Evolutionary conservation across 2,329 filamentous ascomycete species (phyloP).

Genomic region (Hymenoscyphus occultus): DNA sequence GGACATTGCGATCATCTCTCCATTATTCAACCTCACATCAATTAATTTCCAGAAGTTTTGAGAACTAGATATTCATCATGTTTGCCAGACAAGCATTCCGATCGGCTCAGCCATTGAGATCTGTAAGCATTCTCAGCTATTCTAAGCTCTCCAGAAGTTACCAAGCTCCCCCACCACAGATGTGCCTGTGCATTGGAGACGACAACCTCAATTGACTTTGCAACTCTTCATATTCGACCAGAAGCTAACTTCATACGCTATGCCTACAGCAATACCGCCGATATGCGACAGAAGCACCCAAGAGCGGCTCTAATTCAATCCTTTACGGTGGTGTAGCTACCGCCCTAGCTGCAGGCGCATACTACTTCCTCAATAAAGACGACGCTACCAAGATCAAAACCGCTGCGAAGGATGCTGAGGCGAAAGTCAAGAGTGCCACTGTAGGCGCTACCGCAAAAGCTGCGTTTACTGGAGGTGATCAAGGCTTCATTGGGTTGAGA

Average conservation of each 20-base stretch:
- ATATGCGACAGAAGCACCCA: slow-evolving; percentile 65
- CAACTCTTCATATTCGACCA: slow-evolving; percentile 5
- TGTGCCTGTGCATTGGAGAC: background rate
- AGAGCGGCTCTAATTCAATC: slow-evolving; percentile 51
- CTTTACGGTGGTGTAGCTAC: slow-evolving; percentile 60
- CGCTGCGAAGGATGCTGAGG: slow-evolving; percentile 56
- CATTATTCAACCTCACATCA: background rate
- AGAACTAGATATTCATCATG: slow-evolving; percentile 47
- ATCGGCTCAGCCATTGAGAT: slow-evolving; percentile 61
- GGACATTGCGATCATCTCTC: background rate
- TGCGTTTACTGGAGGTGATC: slow-evolving; percentile 77
- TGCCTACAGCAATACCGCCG: slow-evolving; percentile 56
- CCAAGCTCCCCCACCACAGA: background rate
- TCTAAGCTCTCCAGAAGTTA: background rate
- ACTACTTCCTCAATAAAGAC: slow-evolving; percentile 48
- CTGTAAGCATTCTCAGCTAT: slow-evolving; percentile 46
- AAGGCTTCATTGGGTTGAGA: slow-evolving; percentile 82
- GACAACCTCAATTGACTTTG: slow-evolving; percentile 4
- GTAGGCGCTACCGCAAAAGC: slow-evolving; percentile 38
- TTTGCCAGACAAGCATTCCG: slow-evolving; percentile 65
- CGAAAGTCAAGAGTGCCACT: slow-evolving; percentile 46
- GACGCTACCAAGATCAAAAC: slow-evolving; percentile 51
- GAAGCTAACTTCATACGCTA: background rate
- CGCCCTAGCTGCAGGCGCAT: slow-evolving; percentile 56
- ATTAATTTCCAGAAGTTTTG: background rate